Conservation (phyloP, 306 rosid genomes). For the Begonia masoniana region DNA sequence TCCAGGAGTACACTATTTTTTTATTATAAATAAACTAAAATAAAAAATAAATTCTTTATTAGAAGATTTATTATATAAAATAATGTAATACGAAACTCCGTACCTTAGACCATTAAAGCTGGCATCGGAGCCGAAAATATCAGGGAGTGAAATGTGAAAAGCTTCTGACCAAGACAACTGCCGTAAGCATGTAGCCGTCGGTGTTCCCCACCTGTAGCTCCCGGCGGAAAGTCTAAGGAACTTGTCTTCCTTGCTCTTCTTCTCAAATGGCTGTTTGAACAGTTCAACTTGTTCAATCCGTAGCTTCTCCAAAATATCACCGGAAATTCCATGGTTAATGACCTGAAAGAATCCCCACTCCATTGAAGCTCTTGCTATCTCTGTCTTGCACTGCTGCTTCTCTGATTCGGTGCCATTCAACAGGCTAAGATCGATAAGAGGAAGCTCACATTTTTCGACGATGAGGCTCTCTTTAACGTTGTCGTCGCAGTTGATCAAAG, state of each 20-base stretch:
- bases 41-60: too few species aligned
- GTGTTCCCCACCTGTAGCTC: conserved; percentile 87
- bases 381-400: conserved; percentile 41
- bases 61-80: too few species aligned
- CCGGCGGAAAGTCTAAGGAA: conserved; percentile 62
- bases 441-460: conserved; percentile 65
- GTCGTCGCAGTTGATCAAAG: not conserved
- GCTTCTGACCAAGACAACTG: conserved; percentile 97
- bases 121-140: conserved; percentile 22
- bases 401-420: conserved; percentile 8
- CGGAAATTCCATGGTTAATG: conserved; percentile 70
- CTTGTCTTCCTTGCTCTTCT: conserved; percentile 35
- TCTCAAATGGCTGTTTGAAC: conserved; percentile 52
- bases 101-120: conserved; percentile 45
- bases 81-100: too few species aligned
- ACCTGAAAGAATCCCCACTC: conserved; percentile 97
- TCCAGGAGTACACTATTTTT: too few species aligned
- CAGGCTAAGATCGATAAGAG: conserved; percentile 52
- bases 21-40: too few species aligned
- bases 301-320: conserved; percentile 32
- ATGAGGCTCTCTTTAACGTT: not conserved
- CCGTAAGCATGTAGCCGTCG: conserved; percentile 46
- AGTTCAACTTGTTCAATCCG: conserved; percentile 48
- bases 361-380: conserved; percentile 62
- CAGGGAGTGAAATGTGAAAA: conserved; percentile 62